Conservation (phyloP, 1,284 basidiomycete species). For the Kwoniella shivajii region DNA sequence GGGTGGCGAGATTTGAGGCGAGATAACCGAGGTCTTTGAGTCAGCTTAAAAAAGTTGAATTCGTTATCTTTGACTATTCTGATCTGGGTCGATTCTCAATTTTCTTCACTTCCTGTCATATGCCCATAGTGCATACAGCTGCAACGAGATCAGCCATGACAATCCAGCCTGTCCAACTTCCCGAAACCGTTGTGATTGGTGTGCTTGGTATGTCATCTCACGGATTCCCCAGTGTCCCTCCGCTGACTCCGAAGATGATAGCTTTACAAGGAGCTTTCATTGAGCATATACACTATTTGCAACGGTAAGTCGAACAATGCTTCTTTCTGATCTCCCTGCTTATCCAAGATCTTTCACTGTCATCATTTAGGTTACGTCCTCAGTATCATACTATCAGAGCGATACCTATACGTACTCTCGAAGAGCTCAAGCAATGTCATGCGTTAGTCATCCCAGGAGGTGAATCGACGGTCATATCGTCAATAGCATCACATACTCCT, state of each 20-base stretch:
- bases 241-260: constrained; percentile 45
- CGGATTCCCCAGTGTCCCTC: background rate
- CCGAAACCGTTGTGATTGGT: constrained; percentile 29
- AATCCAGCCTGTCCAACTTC: constrained; percentile 14
- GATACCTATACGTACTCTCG: constrained; percentile 58
- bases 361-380: constrained; percentile 26
- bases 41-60: constrained; percentile 3
- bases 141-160: constrained; percentile 17
- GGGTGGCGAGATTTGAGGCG: background rate
- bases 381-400: constrained; percentile 33
- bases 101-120: background rate
- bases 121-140: too few relatives aligned
- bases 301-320: constrained; percentile 33
- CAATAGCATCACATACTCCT: constrained; percentile 74
- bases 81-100: background rate
- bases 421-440: constrained; percentile 61
- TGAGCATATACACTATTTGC: constrained; percentile 66
- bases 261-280: constrained; percentile 93
- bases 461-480: constrained; percentile 89
- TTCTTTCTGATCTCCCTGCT: background rate
- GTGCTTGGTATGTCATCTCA: constrained; percentile 34
- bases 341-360: background rate
- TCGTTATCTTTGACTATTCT: background rate
- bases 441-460: constrained; percentile 88
- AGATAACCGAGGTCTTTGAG: background rate